These are phyloP conservation scores for Ustilago shanxiensis DNA, from an alignment of 1,284 basidiomycete genomes.

Conservation along the genomic window DNA sequence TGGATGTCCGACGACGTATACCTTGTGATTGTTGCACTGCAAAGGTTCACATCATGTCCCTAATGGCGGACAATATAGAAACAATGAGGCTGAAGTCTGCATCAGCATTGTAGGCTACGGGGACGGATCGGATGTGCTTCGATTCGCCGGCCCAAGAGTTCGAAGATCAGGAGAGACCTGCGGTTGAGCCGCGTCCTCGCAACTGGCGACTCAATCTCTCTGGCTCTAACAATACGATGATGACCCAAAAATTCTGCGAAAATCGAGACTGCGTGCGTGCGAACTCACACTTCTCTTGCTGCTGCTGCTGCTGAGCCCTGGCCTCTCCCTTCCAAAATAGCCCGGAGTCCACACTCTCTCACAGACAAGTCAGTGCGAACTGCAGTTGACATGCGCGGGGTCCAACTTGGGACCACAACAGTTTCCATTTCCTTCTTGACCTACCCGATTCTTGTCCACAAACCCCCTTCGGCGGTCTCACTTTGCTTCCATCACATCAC, in stretches of 20 bases:
- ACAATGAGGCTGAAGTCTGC: too few species aligned
- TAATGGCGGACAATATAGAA: too few species aligned
- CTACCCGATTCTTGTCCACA: too few species aligned
- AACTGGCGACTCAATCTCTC: too few species aligned
- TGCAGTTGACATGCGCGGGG: neutral
- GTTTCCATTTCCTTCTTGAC: neutral
- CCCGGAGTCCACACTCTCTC: neutral
- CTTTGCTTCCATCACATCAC: too few species aligned
- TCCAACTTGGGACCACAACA: neutral
- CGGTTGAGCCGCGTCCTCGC: neutral
- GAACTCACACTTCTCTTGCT: neutral
- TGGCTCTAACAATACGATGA: neutral
- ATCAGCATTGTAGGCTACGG: neutral
- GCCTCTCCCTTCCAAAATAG: neutral
- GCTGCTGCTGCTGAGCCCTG: neutral
- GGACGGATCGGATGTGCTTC: neutral
- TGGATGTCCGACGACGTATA: neutral
- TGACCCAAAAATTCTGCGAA: neutral
- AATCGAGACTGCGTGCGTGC: constrained; percentile 1
- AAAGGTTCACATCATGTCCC: too few species aligned
- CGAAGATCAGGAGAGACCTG: neutral
- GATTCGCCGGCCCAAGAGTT: neutral
- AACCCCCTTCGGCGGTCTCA: too few species aligned
- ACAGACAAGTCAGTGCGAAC: neutral
- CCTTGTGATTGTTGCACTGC: neutral